phyloP scores from a whole-genome alignment of 164 flowering plant genomes.

The Nelumbo lutea region DNA sequence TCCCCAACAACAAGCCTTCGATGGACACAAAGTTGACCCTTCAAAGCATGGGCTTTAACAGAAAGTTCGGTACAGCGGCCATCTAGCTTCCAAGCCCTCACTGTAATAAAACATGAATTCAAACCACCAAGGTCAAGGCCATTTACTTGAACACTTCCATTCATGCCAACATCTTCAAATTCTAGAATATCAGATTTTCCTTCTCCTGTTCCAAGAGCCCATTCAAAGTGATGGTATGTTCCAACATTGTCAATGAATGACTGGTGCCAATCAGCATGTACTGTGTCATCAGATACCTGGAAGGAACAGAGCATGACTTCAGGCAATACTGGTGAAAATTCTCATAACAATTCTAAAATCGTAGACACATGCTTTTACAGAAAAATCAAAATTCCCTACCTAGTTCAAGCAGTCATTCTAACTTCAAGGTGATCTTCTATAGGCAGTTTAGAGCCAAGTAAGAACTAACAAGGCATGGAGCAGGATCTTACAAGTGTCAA shows the following conservation, averaged over 20 bases:
- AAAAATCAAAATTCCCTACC: neutral
- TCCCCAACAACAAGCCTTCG: slow-evolving; percentile 89
- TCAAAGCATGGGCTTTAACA: slow-evolving; percentile 78
- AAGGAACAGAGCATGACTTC: slow-evolving; percentile 4
- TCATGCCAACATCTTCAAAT: slow-evolving; percentile 89
- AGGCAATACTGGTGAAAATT: slow-evolving; percentile 7
- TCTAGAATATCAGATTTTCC: slow-evolving; percentile 90
- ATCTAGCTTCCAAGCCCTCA: slow-evolving; percentile 68
- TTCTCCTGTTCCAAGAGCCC: slow-evolving; percentile 95
- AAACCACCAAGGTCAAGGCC: slow-evolving; percentile 81
- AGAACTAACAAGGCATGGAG: too few species aligned
- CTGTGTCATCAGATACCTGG: slow-evolving; percentile 71
- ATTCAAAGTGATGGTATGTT: slow-evolving; percentile 88
- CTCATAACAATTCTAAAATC: neutral
- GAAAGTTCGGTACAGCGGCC: slow-evolving; percentile 63
- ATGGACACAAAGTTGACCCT: slow-evolving; percentile 71
- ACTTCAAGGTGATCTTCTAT: neutral
- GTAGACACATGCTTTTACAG: neutral
- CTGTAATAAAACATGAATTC: slow-evolving; percentile 64
- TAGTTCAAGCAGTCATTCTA: neutral
- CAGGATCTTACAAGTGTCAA: too few species aligned
- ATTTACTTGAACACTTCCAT: slow-evolving; percentile 58
- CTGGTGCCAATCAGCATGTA: slow-evolving; percentile 91
- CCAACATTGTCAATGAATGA: slow-evolving; percentile 68
- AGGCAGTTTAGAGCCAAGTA: too few species aligned